Evolutionary conservation across 352 stramenopile genomes (phyloP), one percentile per base, ranked within the genome.

Genomic region (Phytophthora pisi): DNA sequence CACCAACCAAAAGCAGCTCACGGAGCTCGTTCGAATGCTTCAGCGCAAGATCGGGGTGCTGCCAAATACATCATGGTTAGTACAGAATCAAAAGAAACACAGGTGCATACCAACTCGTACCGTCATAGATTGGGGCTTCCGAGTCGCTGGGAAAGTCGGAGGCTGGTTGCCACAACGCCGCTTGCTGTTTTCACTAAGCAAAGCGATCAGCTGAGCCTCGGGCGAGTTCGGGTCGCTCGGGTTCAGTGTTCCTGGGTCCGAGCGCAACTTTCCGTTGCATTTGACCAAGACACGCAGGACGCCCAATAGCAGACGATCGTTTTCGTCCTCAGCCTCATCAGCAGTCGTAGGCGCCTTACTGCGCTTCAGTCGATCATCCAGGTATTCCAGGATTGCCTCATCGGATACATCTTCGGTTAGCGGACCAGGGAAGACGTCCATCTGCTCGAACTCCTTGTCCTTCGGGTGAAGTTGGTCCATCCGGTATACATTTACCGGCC

Each of bases 391-490:
- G 57, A 96, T 81, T 5, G 72, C 57, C 23, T 92, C 82, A 31
- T 91, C 86, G 13, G 74, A 67, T 3, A 88, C 64, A 18, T 81
- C 82, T 10, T 92, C 81, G 16, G 81, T 84, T 26, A 96, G 60
- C 3, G 89, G 89, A 5, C 89, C 89, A 28, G 89, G 89, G 70
- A 96, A 96, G 15, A 73, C 72, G 31, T 91, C 75, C 40, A 96
- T 73, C 49, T 90, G 73, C 28, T 92, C 74, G 42, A 90, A 86
- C 11, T 87, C 78, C n/a, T 67, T 70, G 53, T 93, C 78, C 16
- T 79, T 81, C n/a, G 79, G 81, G 43, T 96, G 83, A 16, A 96
- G 61, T 47, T 94, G 82, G 9, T 90, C 75, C 86, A 96, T 93
- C 30, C 74, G 75, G 64, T 93, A 95, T 11, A 96, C 61, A n/a